Evolutionary conservation across 2,329 filamentous ascomycete species (phyloP), one percentile per base, ranked within the genome.

Genomic region (Drechmeria coniospora): DNA sequence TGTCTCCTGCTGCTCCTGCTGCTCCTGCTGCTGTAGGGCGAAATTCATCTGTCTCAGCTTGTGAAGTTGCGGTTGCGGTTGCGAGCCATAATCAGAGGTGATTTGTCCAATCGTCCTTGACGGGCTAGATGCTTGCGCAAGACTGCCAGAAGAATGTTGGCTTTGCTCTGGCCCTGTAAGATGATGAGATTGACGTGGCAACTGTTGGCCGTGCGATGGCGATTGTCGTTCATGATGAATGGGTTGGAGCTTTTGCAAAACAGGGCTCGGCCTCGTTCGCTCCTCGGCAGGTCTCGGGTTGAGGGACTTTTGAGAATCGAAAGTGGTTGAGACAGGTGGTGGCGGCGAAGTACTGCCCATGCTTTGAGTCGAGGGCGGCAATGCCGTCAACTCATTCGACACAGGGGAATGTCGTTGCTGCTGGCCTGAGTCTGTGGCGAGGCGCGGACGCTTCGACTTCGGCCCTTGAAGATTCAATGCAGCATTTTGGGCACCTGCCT

Each of bases 401-500:
- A 33, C 21, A 10, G 31, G n/a, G n/a, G n/a, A n/a, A n/a, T n/a
- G 20, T 5, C 19, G 27, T 11, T 29, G 27, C n/a, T 31, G 32
- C 14, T 41, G 38, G n/a, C 21, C 25, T 15, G 28, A 27, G 10
- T 37, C 42, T 18, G 39, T 38, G 3, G 45, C 44, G 10, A 42
- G 33, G 23, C 44, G 41, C 15, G 40, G 45, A 6, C 46, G 43
- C 31, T 50, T 50, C 15, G 29, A 22, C 12, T 22, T 25, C 8
- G 23, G 28, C 14, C 26, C 13, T n/a, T 37, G 35, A 19, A 38
- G 37, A 14, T 22, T 17, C 10, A 26, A 15, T n/a, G 27, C 8
- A n/a, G 21, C 18, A 17, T 13, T 23, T 8, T 37, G 41, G 15
- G 29, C 19, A n/a, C n/a, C n/a, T n/a, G n/a, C n/a, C n/a, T n/a